A percentile compares a stretch with the other conserved stretches of the same genome.
Conservation (phyloP, 768 basidiomycete species). For the Lactarius hatsudake region DNA sequence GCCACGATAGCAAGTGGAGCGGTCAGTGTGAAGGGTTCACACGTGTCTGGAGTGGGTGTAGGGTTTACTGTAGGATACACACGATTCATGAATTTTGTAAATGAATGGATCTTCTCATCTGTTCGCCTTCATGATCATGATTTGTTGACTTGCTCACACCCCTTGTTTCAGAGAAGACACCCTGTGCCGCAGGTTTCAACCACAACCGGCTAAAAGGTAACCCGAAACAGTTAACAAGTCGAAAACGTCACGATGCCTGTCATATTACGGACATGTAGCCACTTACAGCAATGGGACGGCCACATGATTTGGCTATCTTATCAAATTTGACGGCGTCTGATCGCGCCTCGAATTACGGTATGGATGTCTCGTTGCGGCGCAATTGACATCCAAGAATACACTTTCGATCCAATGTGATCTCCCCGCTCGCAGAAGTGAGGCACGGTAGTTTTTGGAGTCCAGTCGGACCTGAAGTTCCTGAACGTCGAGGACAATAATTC, state of each 20-base stretch:
- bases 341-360: neutral
- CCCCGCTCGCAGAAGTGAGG: neutral
- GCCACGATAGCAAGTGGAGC: neutral
- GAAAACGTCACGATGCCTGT: neutral
- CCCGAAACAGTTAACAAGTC: neutral
- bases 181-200: neutral
- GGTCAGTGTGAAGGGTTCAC: neutral
- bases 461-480: neutral
- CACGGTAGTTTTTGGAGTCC: neutral
- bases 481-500: neutral
- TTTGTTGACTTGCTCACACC: neutral
- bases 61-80: neutral
- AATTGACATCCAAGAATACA: neutral
- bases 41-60: neutral
- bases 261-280: neutral
- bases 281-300: neutral
- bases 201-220: neutral
- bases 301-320: neutral
- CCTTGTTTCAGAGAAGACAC: neutral
- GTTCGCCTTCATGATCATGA: neutral
- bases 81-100: neutral
- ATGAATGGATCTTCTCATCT: slow-evolving; percentile 2
- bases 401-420: neutral
- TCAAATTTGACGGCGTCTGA: neutral
- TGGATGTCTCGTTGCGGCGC: neutral